phyloP scores from a whole-genome alignment of 2,329 filamentous ascomycete species.

The Akanthomyces lecanii region DNA sequence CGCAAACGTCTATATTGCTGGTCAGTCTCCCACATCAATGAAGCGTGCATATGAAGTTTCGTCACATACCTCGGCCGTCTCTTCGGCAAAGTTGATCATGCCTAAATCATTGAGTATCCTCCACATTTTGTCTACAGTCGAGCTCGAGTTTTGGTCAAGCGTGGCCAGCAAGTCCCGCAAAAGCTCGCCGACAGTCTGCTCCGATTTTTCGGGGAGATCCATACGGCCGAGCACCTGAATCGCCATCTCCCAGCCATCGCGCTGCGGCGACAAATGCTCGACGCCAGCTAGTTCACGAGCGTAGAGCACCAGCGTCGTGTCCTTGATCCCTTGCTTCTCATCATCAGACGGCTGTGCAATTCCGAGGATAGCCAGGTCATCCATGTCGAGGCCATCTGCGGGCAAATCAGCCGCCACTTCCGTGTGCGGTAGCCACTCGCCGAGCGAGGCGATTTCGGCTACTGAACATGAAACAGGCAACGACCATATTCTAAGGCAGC shows the following conservation, averaged over 20 bases:
- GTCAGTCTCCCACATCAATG: conserved; percentile 33
- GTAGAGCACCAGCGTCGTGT: conserved; percentile 74
- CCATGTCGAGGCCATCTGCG: conserved; percentile 69
- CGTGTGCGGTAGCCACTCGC: conserved; percentile 67
- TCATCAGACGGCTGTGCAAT: conserved; percentile 56
- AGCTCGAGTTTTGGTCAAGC: conserved; percentile 61
- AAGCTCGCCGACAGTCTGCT: conserved; percentile 69
- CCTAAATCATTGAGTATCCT: conserved; percentile 71
- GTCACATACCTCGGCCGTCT: conserved; percentile 68
- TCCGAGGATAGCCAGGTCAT: conserved; percentile 79
- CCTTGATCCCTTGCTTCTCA: conserved; percentile 65
- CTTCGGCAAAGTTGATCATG: conserved; percentile 72
- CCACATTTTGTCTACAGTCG: conserved; percentile 78
- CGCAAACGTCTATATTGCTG: conserved; percentile 64
- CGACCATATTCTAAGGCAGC: conserved; percentile 74
- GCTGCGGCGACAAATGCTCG: conserved; percentile 43
- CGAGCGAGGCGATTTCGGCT: conserved; percentile 78
- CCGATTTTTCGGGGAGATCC: conserved; percentile 66
- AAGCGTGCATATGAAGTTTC: too few species aligned
- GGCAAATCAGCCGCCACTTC: conserved; percentile 41
- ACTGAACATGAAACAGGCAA: conserved; percentile 72
- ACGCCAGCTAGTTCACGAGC: conserved; percentile 61
- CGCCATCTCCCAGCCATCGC: conserved; percentile 85
- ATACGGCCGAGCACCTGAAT: conserved; percentile 78
- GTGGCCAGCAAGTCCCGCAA: conserved; percentile 61